phyloP scores from a whole-genome alignment of 129 eudicot genomes.

The Deinandra increscens region DNA sequence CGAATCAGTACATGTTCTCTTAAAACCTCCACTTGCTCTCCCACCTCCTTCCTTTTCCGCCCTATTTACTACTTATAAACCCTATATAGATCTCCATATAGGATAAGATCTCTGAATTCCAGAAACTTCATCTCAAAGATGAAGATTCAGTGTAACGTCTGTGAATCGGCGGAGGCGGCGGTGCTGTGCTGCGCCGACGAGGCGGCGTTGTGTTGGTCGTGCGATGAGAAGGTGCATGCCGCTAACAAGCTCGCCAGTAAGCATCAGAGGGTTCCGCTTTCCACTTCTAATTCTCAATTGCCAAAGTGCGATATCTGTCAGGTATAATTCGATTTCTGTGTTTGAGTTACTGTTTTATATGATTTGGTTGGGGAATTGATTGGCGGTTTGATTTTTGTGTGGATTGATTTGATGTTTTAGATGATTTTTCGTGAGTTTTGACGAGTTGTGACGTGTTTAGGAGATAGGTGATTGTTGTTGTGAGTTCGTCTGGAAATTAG shows the following conservation, averaged over 20 bases:
- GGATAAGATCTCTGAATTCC: constrained; percentile 13
- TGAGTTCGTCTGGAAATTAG: neutral
- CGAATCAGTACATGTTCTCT: constrained; percentile 28
- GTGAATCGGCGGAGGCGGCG: constrained; percentile 71
- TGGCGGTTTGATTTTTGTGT: neutral
- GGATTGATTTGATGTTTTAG: neutral
- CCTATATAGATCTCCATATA: constrained; percentile 10
- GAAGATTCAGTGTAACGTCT: constrained; percentile 97
- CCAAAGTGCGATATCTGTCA: constrained; percentile 95
- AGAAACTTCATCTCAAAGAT: constrained; percentile 30
- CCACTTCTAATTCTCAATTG: constrained; percentile 50
- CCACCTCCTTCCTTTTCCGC: constrained; percentile 13
- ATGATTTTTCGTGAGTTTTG: neutral
- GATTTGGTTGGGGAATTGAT: constrained; percentile 6
- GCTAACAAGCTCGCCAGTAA: constrained; percentile 94
- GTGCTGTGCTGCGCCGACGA: constrained; percentile 95
- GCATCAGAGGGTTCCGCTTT: constrained; percentile 75
- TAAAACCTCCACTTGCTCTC: constrained; percentile 29
- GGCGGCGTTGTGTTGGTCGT: constrained; percentile 76
- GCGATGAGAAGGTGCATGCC: constrained; percentile 87
- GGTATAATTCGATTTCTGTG: constrained; percentile 33
- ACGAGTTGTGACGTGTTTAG: constrained; percentile 3
- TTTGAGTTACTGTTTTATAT: neutral
- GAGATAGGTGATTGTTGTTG: neutral
- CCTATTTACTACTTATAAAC: constrained; percentile 33